phyloP scores from a whole-genome alignment of 371 early-diverging fungal genomes.

The Blakeslea trispora region DNA sequence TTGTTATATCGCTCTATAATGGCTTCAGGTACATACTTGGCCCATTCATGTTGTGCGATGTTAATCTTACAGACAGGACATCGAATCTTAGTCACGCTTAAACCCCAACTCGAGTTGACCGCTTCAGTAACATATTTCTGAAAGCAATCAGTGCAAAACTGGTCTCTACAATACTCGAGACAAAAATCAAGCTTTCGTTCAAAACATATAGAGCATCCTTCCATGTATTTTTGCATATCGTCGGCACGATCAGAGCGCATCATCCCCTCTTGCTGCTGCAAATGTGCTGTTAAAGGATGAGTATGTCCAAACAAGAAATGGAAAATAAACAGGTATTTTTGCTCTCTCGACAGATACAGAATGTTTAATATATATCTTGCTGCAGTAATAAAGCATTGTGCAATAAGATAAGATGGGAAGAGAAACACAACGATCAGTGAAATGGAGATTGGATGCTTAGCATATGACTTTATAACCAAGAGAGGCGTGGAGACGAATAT shows the following conservation, averaged over 20 bases:
- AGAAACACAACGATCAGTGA: constrained; percentile 11
- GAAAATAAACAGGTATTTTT: constrained; percentile 1
- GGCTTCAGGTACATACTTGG: constrained; percentile 42
- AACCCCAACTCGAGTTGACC: constrained; percentile 70
- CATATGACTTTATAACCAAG: constrained; percentile 12
- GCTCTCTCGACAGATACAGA: neutral
- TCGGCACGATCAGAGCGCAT: constrained; percentile 16
- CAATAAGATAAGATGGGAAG: constrained; percentile 21
- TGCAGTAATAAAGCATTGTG: constrained; percentile 2
- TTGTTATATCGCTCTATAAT: constrained; percentile 54
- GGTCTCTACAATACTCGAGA: constrained; percentile 65
- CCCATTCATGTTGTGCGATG: constrained; percentile 65
- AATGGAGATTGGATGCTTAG: constrained; percentile 19
- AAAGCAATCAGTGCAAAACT: constrained; percentile 68
- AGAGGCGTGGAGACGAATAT: constrained; percentile 16
- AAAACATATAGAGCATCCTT: constrained; percentile 71
- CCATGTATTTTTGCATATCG: constrained; percentile 60
- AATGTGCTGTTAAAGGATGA: neutral
- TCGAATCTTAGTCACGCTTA: constrained; percentile 62
- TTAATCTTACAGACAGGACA: constrained; percentile 61
- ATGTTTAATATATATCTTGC: neutral
- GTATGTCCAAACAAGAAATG: constrained; percentile 6
- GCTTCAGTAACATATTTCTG: constrained; percentile 67
- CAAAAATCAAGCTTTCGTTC: constrained; percentile 66
- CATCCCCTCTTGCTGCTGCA: neutral